Evolutionary conservation across 257 asterid species (phyloP).

Genomic region (Scutellaria minor): DNA sequence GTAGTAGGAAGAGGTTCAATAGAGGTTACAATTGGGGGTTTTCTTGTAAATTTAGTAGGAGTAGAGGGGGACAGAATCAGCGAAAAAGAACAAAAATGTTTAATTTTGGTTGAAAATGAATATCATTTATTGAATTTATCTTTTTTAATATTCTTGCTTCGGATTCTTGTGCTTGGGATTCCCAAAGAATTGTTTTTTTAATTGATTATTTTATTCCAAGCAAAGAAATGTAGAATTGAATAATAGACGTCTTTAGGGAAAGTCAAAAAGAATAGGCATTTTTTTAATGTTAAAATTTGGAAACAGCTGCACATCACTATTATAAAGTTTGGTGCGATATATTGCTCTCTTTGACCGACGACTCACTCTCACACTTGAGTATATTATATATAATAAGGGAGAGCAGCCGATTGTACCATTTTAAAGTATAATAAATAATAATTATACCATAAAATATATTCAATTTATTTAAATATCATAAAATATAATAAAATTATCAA

Average conservation of each 20-base stretch:
- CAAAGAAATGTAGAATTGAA: conserved; percentile 34
- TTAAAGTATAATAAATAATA: too few species aligned
- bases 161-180: conserved; percentile 41
- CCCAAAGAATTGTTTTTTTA: conserved; percentile 21
- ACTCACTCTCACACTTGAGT: background rate
- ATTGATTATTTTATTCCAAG: background rate
- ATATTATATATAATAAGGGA: too few species aligned
- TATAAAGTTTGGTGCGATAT: conserved; percentile 22
- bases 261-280: conserved; percentile 47
- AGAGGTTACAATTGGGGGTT: conserved; percentile 32
- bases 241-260: conserved; percentile 26
- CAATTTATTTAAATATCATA: too few species aligned
- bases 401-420: too few species aligned
- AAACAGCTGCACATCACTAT: conserved; percentile 41
- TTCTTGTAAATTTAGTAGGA: conserved; percentile 49
- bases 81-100: conserved; percentile 25
- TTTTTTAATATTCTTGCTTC: conserved; percentile 18
- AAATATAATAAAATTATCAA: too few species aligned
- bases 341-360: conserved; percentile 44
- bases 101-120: conserved; percentile 30
- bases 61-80: conserved; percentile 44
- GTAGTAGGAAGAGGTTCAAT: background rate
- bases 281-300: conserved; percentile 28
- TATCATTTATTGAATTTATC: conserved; percentile 29
- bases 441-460: too few species aligned